Conservation (phyloP, 1,139 yeast species). For the Lodderomyces parapsilosis region DNA sequence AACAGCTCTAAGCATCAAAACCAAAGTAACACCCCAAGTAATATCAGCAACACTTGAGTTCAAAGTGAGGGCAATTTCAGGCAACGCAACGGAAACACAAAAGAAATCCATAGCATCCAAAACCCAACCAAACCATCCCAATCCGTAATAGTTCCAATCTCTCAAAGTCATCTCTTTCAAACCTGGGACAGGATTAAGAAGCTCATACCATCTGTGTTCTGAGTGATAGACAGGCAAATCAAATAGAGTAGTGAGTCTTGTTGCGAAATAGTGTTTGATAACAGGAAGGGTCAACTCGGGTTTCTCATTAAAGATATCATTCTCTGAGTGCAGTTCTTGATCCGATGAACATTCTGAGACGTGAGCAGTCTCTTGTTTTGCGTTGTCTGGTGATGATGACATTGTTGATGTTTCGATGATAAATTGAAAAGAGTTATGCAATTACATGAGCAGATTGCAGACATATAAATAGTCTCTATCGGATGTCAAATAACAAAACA, state of each 20-base stretch:
- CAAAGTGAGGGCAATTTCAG: conserved; percentile 54
- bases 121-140: conserved; percentile 74
- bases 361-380: conserved; percentile 8
- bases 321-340: conserved; percentile 9
- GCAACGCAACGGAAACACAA: conserved; percentile 62
- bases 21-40: conserved; percentile 81
- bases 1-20: conserved; percentile 75
- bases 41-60: conserved; percentile 50
- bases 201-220: conserved; percentile 15
- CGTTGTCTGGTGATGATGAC: neutral
- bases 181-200: conserved; percentile 34
- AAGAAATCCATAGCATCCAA: no score
- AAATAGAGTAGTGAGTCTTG: no score
- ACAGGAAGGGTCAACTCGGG: no score
- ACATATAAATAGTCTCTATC: no score
- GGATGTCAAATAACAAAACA: no score
- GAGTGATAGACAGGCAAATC: no score
- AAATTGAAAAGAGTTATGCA: no score
- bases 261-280: no score
- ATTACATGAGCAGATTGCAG: no score
- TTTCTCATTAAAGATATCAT: conserved; percentile 19
- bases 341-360: conserved; percentile 5
- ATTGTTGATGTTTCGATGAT: no score
- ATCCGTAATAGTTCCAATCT: conserved; percentile 57
- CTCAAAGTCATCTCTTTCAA: conserved; percentile 24